A percentile compares a stretch with the other conserved stretches of the same genome.
phyloP scores from a whole-genome alignment of 345 rosid genomes.

The Aquilaria yunnanensis region DNA sequence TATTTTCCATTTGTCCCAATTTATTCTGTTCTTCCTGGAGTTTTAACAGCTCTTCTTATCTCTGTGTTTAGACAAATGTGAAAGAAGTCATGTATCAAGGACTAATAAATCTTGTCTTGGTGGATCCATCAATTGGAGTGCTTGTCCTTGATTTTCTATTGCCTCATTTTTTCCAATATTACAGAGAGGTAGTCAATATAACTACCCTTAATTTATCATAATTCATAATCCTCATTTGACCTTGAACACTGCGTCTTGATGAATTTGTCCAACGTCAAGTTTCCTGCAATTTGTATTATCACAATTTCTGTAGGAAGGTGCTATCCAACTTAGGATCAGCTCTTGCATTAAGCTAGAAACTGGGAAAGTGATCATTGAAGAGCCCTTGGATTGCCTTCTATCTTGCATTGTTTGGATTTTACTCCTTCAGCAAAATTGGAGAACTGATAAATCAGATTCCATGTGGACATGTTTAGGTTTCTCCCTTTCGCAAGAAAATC shows the following conservation, averaged over 20 bases:
- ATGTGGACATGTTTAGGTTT: slow-evolving; percentile 66
- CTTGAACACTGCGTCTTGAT: background rate
- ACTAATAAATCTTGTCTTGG: slow-evolving; percentile 65
- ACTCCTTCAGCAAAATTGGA: slow-evolving; percentile 53
- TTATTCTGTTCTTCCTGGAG: slow-evolving; percentile 5
- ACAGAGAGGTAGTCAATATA: slow-evolving; percentile 47
- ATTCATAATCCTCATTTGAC: background rate
- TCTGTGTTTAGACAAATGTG: slow-evolving; percentile 48
- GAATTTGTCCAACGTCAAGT: background rate
- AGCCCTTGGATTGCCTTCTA: slow-evolving; percentile 74
- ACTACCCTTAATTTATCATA: too few relatives aligned
- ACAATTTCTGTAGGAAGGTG: slow-evolving; percentile 40
- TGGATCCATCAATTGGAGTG: slow-evolving; percentile 51
- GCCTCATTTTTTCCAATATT: slow-evolving; percentile 72
- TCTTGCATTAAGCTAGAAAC: slow-evolving; percentile 46
- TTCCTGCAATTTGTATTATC: slow-evolving; percentile 5
- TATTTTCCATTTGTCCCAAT: slow-evolving; percentile 5
- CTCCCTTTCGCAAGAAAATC: slow-evolving; percentile 82
- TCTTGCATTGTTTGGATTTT: slow-evolving; percentile 72
- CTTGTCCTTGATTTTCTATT: slow-evolving; percentile 65
- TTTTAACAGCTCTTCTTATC: slow-evolving; percentile 19
- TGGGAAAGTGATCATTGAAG: slow-evolving; percentile 45
- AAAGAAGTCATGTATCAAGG: slow-evolving; percentile 60
- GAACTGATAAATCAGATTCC: slow-evolving; percentile 31
- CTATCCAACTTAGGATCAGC: slow-evolving; percentile 44